Evolutionary conservation across 2,329 filamentous ascomycete species (phyloP).

Genomic region (Fusarium equiseti): DNA sequence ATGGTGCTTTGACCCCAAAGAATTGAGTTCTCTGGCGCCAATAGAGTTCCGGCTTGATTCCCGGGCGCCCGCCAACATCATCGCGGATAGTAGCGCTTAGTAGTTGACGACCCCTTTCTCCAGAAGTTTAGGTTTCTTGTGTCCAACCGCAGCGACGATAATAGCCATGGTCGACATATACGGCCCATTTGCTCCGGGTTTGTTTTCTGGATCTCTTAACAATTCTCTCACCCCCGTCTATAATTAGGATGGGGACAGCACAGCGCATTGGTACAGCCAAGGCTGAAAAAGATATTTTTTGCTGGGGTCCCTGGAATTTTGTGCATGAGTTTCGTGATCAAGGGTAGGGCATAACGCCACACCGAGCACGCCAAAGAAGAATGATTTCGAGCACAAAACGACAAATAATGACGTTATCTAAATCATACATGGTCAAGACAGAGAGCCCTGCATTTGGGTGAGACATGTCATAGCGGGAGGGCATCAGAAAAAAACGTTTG

Average conservation of each 20-base stretch:
- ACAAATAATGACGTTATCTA: constrained; percentile 2
- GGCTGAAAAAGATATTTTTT: background rate
- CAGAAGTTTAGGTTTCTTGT: constrained; percentile 34
- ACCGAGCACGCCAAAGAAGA: constrained; percentile 20
- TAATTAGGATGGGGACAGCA: constrained; percentile 9
- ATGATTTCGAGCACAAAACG: background rate
- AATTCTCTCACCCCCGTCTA: constrained; percentile 19
- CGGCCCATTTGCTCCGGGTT: constrained; percentile 8
- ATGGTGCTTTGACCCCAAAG: constrained; percentile 22
- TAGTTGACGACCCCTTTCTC: constrained; percentile 9
- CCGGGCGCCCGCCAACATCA: constrained; percentile 12
- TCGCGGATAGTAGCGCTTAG: constrained; percentile 19
- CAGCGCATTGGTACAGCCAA: background rate
- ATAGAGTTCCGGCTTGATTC: constrained; percentile 30
- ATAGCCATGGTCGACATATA: constrained; percentile 3
- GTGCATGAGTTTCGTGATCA: constrained; percentile 2
- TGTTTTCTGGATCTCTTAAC: constrained; percentile 10
- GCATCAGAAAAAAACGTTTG: constrained; percentile 3
- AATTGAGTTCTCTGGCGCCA: constrained; percentile 38
- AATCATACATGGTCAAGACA: background rate
- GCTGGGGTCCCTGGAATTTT: constrained; percentile 2
- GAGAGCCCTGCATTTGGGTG: constrained; percentile 23
- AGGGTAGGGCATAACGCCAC: constrained; percentile 34
- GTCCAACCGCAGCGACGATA: background rate
- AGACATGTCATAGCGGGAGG: constrained; percentile 28